Evolutionary conservation across 352 stramenopile species (phyloP), one percentile per base, ranked within the genome.

Genomic region (Pythium rhizo-oryzae): DNA sequence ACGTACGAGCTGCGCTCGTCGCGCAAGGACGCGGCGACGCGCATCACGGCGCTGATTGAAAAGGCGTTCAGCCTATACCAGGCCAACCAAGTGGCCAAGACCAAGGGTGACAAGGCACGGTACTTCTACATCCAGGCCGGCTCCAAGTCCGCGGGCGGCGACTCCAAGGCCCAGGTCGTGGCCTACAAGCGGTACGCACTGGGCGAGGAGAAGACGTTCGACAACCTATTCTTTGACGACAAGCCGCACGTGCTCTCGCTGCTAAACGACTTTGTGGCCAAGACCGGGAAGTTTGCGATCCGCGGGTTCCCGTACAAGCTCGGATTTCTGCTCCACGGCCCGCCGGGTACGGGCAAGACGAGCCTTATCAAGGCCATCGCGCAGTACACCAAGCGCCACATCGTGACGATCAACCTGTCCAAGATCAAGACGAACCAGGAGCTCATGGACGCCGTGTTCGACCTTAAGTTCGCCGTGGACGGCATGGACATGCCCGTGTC

Each of bases 331-430:
- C 69, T 97, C 2, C 76, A 96, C 51, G 91, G 91, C 0, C 84
- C 87, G 16, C 89, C 90, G 23, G 90, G 90, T 25, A 95, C 82
- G 23, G 81, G 89, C 43, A 97, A 97, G 74, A 97, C 91, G 11
- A 91, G 73, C 57, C 59, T 97, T 0, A 94, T 92, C 80, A 90
- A 92, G 67, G 84, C 87, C 15, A 69, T 97, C 11, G 88, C 91
- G n/a, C 78, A 91, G 24, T 62, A 87, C 70, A 80, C 87, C 12
- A 76, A 78, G n/a, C 79, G 82, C 28, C 79, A 93, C 46, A 89
- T 93, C 55, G 76, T 92, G 24, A 77, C 71, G 35, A 83, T 92
- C 58, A 73, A 69, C 15, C 65, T 91, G 1, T 57, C 53, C 24
- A 80, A 80, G 46, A 82, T 92, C 70, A 71, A 80, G 60, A 87